Base-by-base conservation (phyloP, 225 moss, liverwort and hornwort species). In the Sphagnum tenellum region DNA sequence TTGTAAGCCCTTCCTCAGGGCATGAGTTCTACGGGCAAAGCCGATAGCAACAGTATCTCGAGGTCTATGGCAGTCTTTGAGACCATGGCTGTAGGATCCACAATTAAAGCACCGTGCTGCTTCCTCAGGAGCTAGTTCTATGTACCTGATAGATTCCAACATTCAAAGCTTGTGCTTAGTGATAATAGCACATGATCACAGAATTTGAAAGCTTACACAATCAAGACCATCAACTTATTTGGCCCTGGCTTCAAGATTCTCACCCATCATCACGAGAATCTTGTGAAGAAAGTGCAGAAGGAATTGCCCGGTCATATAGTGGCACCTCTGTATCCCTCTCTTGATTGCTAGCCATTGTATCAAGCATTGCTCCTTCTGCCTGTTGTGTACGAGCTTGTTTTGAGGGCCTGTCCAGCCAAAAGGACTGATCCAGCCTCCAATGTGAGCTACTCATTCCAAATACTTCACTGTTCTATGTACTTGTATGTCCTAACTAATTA, bases 81-180 rank as follows among this genome's bases (percentile, higher is more conserved):
- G 78, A 8, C 86, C 78, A 70, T 96, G 96, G 67, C 86, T 88
- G 63, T 96, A 92, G 10, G 88, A 84, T 61, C 92, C 89, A 71
- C 96, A 96, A 69, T 96, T 96, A 59, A 96, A 96, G 77, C 96
- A 96, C 71, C 96, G 81, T 59, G 77, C 57, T 46, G 75, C 77
- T 71, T 86, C 92, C 46, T 84, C 74, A 10, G 82, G 71, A 59
- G 75, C 74, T 4, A 75, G 59, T 4, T 29, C 54, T 46, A 68
- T 7, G 47, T 56, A 71, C 68, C 79, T 83, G 61, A 9, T 13
- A 6, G 56, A 50, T 4, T 3, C 12, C 46, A 9, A 9, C 3
- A 8, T 9, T 47, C 47, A 48, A 47, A 49, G 44, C 9, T n/a
- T n/a, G 11, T 47, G 44, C 64, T 45, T n/a, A 9, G 44, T 2